Evolutionary conservation across 805 yeast genomes (phyloP), one percentile per base, ranked within the genome.

Genomic region (Tetrapisispora fleetii): DNA sequence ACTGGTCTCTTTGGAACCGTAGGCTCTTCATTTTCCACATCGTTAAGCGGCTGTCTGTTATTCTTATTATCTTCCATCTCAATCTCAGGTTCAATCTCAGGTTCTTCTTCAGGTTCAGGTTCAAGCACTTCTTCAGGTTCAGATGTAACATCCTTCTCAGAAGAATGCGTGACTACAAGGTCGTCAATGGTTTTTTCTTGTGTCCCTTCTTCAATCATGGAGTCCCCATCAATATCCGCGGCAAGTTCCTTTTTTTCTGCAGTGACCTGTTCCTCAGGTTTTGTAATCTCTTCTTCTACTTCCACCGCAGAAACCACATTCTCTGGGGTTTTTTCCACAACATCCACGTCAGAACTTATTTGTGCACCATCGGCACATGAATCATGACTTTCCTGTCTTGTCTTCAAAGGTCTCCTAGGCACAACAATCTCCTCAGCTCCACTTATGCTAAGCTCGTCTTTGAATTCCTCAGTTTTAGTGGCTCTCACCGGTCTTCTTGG

Each of bases 1-100:
- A 24, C 46, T 46, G 53, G 52, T 35, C 58, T 51, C 36, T 50
- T 48, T 32, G 55, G 55, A 32, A 52, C 28, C 33, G 47, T 28
- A 22, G 52, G 52, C 4, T 18, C 30, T 27, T 40, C 33, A 22
- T n/a, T n/a, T n/a, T 37, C n/a, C 18, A 6, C 18, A 5, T 11
- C 22, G 7, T 18, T 4, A 6, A 17, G 17, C 40, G 45, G 13
- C 14, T 41, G 13, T 40, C 40, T 17, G 9, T 41, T 30, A 30
- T 22, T 16, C 32, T 40, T 36, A 40, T 37, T 24, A 35, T 18
- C 21, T 33, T 44, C 39, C 27, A 19, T 24, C 24, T 37, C 32
- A 28, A 28, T n/a, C 41, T 38, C 41, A 16, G 27, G 17, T 38
- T 38, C 41, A 27, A 39, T 8, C 6, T 33, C 37, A 18, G 39